Conservation (phyloP, 805 yeast genomes). For the Ogataea polymorpha region DNA sequence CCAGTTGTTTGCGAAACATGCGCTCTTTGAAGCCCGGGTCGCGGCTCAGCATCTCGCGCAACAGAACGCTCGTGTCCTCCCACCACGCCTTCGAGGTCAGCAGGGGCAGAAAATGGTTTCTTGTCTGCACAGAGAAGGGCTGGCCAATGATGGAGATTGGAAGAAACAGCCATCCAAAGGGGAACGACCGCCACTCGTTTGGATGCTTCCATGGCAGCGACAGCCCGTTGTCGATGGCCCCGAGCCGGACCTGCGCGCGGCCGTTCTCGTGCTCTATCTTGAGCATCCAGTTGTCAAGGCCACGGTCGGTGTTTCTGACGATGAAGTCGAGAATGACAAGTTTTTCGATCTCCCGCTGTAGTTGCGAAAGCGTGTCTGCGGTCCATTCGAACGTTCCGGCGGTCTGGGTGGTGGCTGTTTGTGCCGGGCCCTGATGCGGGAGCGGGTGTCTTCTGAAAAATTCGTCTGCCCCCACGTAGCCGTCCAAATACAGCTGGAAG, state of each 20-base stretch:
- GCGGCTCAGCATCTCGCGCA: conserved; percentile 47
- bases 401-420: conserved; percentile 4
- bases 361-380: conserved; percentile 42
- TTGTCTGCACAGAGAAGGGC: conserved; percentile 56
- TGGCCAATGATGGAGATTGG: conserved; percentile 63
- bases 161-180: conserved; percentile 73
- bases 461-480: conserved; percentile 57
- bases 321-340: conserved; percentile 68
- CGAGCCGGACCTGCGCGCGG: conserved; percentile 47
- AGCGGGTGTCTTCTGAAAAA: conserved; percentile 57
- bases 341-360: conserved; percentile 62
- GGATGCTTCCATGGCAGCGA: conserved; percentile 83
- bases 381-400: conserved; percentile 48
- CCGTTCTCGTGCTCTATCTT: conserved; percentile 38
- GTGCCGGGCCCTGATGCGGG: conserved; percentile 29
- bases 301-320: conserved; percentile 73
- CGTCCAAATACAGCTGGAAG: conserved; percentile 59
- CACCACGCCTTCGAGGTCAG: conserved; percentile 67
- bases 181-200: conserved; percentile 77
- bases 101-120: conserved; percentile 54
- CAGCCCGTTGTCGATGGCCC: conserved; percentile 74
- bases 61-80: conserved; percentile 51
- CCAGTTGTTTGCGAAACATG: conserved; percentile 66
- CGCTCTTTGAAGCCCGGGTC: conserved; percentile 63
- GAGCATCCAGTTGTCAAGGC: conserved; percentile 78